phyloP scores from a whole-genome alignment of 345 rosid species.

The Bruguiera gymnorhiza region DNA sequence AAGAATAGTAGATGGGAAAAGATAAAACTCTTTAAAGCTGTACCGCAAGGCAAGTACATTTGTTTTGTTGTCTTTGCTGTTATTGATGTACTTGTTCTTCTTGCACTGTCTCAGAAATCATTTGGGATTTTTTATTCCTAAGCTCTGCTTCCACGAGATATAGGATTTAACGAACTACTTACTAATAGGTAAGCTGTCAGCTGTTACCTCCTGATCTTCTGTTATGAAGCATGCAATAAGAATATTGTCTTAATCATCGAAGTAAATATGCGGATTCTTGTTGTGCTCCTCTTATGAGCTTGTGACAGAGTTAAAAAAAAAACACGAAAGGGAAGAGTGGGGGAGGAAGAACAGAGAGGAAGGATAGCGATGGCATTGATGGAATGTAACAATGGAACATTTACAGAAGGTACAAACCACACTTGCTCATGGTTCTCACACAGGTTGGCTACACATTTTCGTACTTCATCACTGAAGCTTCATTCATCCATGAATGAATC shows the following conservation, averaged over 20 bases:
- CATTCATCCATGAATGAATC: constrained; percentile 69
- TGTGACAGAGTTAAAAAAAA: background rate
- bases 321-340: background rate
- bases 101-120: too few relatives aligned
- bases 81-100: too few relatives aligned
- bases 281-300: background rate
- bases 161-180: too few relatives aligned
- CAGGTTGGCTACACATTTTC: constrained; percentile 51
- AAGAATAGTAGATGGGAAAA: too few relatives aligned
- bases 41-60: too few relatives aligned
- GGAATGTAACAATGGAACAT: background rate
- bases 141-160: too few relatives aligned
- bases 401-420: constrained; percentile 45
- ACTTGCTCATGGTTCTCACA: constrained; percentile 47
- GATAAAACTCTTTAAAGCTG: too few relatives aligned
- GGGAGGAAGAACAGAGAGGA: background rate
- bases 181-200: too few relatives aligned
- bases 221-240: constrained; percentile 16
- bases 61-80: too few relatives aligned
- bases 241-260: background rate
- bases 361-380: constrained; percentile 4
- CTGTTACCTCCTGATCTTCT: background rate
- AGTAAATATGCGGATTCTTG: background rate
- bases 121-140: too few relatives aligned
- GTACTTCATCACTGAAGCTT: constrained; percentile 59